Percentiles rank a stretch among this genome's conserved stretches.
These are phyloP conservation scores for Aspergillus sp. DNA, from an alignment of 2,329 filamentous ascomycete species.

Conservation along the genomic window DNA sequence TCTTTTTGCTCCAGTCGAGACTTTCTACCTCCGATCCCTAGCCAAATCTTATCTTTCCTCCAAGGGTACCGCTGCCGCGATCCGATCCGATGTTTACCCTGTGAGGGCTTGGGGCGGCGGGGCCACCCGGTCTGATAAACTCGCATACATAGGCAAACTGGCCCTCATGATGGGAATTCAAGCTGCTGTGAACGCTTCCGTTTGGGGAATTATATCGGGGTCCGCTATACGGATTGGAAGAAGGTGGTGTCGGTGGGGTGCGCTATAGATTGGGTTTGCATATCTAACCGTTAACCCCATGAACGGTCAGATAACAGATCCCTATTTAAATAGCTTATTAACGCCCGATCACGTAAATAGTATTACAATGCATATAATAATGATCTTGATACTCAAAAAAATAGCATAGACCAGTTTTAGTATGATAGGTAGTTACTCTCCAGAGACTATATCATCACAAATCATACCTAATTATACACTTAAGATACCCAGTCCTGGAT, in stretches of 20 bases:
- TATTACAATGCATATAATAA: not conserved
- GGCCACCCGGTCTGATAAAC: conserved; percentile 27
- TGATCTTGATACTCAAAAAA: not conserved
- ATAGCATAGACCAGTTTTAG: not conserved
- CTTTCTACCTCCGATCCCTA: conserved; percentile 41
- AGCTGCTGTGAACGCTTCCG: conserved; percentile 34
- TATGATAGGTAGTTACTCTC: not conserved
- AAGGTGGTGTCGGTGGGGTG: conserved; percentile 42
- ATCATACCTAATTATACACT: conserved; percentile 15
- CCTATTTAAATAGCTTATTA: not conserved
- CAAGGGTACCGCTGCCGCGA: conserved; percentile 21
- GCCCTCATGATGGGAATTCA: conserved; percentile 39
- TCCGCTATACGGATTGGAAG: conserved; percentile 40
- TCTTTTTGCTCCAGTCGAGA: conserved; percentile 43
- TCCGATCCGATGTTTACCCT: conserved; percentile 31
- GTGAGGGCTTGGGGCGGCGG: conserved; percentile 38
- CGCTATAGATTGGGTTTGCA: conserved; percentile 15
- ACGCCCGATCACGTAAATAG: not conserved
- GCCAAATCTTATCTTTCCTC: conserved; percentile 37
- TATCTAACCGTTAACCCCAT: not conserved
- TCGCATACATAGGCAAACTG: conserved; percentile 38
- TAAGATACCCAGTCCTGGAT: not conserved
- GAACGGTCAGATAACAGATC: not conserved
- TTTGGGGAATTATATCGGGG: conserved; percentile 40
- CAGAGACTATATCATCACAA: conserved; percentile 3